Evolutionary conservation across 371 early-diverging fungal genomes (phyloP).

Genomic region (Dichotomocladium elegans): DNA sequence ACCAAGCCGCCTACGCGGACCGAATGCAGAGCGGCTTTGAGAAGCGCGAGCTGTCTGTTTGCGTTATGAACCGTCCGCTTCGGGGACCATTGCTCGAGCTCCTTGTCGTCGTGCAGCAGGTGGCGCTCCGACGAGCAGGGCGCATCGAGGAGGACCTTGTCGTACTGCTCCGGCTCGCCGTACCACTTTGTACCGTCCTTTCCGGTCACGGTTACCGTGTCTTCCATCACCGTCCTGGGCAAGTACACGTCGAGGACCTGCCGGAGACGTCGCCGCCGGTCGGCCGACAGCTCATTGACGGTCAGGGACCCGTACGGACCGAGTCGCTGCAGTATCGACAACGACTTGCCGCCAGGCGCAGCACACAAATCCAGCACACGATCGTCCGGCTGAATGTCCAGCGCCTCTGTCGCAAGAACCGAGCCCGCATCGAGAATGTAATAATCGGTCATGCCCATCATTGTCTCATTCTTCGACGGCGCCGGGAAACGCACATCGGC

Average conservation of each 20-base stretch:
- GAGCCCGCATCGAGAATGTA: constrained; percentile 71
- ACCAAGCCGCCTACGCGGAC: constrained; percentile 58
- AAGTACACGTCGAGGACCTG: constrained; percentile 58
- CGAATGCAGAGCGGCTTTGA: constrained; percentile 58
- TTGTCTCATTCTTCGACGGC: constrained; percentile 33
- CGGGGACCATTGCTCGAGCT: constrained; percentile 50
- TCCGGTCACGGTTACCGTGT: constrained; percentile 47
- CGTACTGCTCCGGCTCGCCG: constrained; percentile 46
- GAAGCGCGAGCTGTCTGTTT: constrained; percentile 51
- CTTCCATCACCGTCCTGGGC: constrained; percentile 33
- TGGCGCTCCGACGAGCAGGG: constrained; percentile 81
- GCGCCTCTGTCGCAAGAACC: constrained; percentile 56
- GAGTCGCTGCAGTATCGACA: constrained; percentile 50
- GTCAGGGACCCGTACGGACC: constrained; percentile 44
- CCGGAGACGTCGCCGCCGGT: constrained; percentile 52
- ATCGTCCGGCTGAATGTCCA: constrained; percentile 60
- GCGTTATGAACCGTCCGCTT: constrained; percentile 49
- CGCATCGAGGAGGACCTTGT: constrained; percentile 70
- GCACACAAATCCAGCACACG: constrained; percentile 81
- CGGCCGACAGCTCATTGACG: constrained; percentile 49
- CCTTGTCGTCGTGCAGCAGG: constrained; percentile 50
- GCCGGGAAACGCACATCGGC: constrained; percentile 29
- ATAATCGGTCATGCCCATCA: constrained; percentile 33
- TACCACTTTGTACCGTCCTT: constrained; percentile 52
- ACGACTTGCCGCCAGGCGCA: constrained; percentile 73